A percentile compares a stretch with the other conserved stretches of the same genome.
Evolutionary conservation across 2,329 filamentous ascomycete genomes (phyloP).

Genomic region (Coniochaeta sp.): DNA sequence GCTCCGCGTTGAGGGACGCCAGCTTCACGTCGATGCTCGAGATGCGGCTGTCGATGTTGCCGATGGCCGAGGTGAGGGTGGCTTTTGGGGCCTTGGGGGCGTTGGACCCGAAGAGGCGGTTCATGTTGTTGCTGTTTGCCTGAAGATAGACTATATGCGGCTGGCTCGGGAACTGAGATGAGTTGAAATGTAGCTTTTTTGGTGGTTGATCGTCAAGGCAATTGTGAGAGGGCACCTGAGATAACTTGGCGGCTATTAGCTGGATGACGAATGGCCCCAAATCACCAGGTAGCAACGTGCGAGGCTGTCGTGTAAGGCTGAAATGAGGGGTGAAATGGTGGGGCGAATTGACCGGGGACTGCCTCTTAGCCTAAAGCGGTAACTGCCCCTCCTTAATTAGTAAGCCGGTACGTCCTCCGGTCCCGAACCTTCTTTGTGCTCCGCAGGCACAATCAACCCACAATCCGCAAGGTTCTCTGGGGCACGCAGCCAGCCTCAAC

Average conservation of each 20-base stretch:
- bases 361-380: neutral
- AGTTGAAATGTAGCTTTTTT: no score
- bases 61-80: slow-evolving; percentile 74
- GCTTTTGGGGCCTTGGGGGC: slow-evolving; percentile 86
- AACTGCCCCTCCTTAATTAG: neutral
- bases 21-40: slow-evolving; percentile 91
- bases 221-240: no score
- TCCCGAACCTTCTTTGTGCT: neutral
- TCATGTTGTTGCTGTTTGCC: slow-evolving; percentile 51
- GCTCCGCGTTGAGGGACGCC: slow-evolving; percentile 83
- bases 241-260: neutral
- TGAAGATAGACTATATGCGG: no score
- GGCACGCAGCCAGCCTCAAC: neutral
- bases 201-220: no score
- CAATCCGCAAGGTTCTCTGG: no score
- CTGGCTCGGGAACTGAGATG: no score
- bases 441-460: no score
- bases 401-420: neutral
- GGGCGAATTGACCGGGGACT: neutral
- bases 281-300: neutral
- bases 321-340: neutral
- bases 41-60: slow-evolving; percentile 77
- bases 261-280: neutral
- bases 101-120: slow-evolving; percentile 79
- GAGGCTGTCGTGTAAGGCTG: neutral